Conservation (phyloP, 805 yeast genomes). For the Barnettozyma sucrosica region DNA sequence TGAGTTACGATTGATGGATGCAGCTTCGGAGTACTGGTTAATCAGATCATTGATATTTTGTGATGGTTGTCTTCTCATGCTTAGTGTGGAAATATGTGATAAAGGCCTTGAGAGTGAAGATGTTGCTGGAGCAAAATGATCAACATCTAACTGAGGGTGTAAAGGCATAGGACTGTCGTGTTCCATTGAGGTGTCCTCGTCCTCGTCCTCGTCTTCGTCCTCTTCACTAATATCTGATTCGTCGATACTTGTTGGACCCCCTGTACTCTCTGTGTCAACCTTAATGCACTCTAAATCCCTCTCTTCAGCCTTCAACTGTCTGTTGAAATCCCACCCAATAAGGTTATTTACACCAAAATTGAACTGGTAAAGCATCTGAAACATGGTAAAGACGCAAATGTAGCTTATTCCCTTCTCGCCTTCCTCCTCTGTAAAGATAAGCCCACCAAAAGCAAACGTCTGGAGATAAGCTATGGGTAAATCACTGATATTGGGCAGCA, state of each 20-base stretch:
- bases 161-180: no score
- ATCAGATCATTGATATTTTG: slow-evolving; percentile 38
- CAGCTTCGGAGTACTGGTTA: slow-evolving; percentile 35
- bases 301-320: slow-evolving; percentile 9
- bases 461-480: slow-evolving; percentile 74
- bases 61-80: slow-evolving; percentile 13
- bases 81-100: slow-evolving; percentile 3
- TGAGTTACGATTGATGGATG: slow-evolving; percentile 12
- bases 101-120: slow-evolving; percentile 3
- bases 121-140: slow-evolving; percentile 5
- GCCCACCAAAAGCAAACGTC: slow-evolving; percentile 42
- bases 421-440: slow-evolving; percentile 47
- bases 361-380: slow-evolving; percentile 57
- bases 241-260: background rate
- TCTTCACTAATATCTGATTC: slow-evolving; percentile 1
- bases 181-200: no score
- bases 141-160: background rate
- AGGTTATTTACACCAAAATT: slow-evolving; percentile 71
- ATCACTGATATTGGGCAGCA: slow-evolving; percentile 71
- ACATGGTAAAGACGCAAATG: slow-evolving; percentile 68
- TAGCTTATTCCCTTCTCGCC: slow-evolving; percentile 79
- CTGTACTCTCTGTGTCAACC: background rate
- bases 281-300: background rate
- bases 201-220: background rate
- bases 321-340: slow-evolving; percentile 54